Base-by-base conservation (phyloP, 2,329 filamentous ascomycete species). In the Didymella pomorum region DNA sequence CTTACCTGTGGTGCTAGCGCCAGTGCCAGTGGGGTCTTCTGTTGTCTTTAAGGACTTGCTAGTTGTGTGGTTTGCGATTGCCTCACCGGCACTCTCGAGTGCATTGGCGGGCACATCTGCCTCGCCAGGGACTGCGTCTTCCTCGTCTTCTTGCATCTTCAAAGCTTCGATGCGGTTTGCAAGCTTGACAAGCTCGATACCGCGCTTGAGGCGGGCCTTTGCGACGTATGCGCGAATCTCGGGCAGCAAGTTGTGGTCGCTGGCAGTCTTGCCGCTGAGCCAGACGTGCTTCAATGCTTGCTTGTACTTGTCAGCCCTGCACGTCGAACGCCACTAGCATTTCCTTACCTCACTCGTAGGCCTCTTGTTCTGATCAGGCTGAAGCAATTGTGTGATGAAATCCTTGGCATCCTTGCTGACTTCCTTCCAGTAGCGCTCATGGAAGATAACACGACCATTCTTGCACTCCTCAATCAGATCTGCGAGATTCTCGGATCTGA, bases 341-440 rank as follows among this genome's bases (percentile, higher is more conserved):
- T 37, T 37, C 9, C 41, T 48, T 83, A 91, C 90, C 79, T 89
- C 84, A 71, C 92, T 96, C 1, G 89, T 89, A 70, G 87, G 88
- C 68, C 96, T 89, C 68, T 90, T 85, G 46, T 88, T 84, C 1
- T 93, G 90, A 66, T 92, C 85, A 3, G 93, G 88, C 67, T 94
- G 89, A 58, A 99, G 85, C 25, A 99, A 84, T 56, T 83, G 81
- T 61, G 89, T 81, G 79, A 99, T 98, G 76, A 99, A 99, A 66
- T 94, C 88, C 81, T 98, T 99, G 66, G 93, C 95, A 67, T 98
- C 93, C 48, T 90, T 84, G 76, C 93, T 97, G 71, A 99, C 95
- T 69, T 97, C 95, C 76, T 93, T 95, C 95, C 95, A 99, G 81
- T 98, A 99, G 56, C 94, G 88, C 75, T 97, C 93, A 77, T 99